Evolutionary conservation across 768 basidiomycete genomes (phyloP).

Genomic region (Glaciozyma martinii): DNA sequence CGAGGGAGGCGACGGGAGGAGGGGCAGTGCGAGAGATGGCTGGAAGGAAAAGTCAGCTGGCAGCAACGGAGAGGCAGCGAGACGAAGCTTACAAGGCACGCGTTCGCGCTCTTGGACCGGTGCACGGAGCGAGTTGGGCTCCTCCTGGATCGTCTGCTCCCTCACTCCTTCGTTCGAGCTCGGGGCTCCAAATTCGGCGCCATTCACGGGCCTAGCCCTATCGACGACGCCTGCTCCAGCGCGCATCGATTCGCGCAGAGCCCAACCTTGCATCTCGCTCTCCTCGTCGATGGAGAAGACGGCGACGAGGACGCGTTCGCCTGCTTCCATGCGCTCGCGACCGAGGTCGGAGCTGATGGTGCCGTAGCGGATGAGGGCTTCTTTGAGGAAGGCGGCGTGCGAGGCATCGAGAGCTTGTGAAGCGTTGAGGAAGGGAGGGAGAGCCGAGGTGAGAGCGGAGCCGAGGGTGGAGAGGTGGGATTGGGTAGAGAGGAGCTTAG

Average conservation of each 20-base stretch:
- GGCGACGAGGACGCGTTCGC: constrained; percentile 23
- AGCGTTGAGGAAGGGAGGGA: constrained; percentile 12
- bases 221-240: neutral
- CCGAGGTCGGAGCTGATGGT: constrained; percentile 30
- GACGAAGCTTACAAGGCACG: neutral
- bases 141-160: constrained; percentile 4
- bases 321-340: constrained; percentile 32
- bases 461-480: constrained; percentile 15
- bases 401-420: constrained; percentile 19
- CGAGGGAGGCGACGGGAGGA: constrained; percentile 14
- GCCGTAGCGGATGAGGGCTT: constrained; percentile 21
- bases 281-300: constrained; percentile 26
- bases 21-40: neutral
- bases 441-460: constrained; percentile 10
- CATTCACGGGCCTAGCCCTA: neutral
- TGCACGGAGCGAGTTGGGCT: neutral
- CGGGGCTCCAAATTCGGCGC: constrained; percentile 17
- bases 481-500: constrained; percentile 26
- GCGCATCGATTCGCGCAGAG: constrained; percentile 14
- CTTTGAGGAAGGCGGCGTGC: constrained; percentile 23
- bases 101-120: neutral
- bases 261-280: constrained; percentile 21
- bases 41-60: neutral
- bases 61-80: neutral
- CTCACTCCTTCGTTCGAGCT: neutral